phyloP scores from a whole-genome alignment of 75 land plant genomes.

The Selaginella moellendorffii region DNA sequence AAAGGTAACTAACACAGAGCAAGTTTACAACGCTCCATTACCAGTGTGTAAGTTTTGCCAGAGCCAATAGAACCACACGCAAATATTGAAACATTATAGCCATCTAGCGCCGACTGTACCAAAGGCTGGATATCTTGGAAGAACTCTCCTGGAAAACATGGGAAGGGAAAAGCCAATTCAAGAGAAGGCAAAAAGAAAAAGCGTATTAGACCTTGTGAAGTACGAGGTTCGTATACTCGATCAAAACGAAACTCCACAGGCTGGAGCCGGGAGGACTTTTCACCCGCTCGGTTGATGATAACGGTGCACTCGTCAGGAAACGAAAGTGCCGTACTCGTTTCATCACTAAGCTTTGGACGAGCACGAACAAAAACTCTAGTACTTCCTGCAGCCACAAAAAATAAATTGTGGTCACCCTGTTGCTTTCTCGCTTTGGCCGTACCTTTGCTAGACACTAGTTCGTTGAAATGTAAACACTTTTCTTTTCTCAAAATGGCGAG shows the following conservation, averaged over 20 bases:
- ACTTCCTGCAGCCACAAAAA: neutral
- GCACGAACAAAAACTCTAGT: neutral
- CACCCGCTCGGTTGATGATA: neutral
- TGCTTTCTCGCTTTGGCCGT: neutral
- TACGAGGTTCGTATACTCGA: constrained; percentile 1
- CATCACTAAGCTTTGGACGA: neutral
- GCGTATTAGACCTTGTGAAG: constrained; percentile 1
- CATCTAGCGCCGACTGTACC: constrained; percentile 6
- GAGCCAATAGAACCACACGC: neutral
- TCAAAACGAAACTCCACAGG: constrained; percentile 7
- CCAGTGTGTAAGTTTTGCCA: constrained; percentile 6
- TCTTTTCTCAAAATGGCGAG: constrained; percentile 5
- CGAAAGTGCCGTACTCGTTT: neutral
- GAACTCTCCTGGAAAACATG: neutral
- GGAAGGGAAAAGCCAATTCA: neutral
- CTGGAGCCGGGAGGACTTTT: neutral
- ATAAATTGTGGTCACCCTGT: too few species aligned
- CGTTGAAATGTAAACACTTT: neutral
- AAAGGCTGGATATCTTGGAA: constrained; percentile 8
- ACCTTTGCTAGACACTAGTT: neutral
- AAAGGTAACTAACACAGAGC: neutral
- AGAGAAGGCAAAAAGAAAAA: neutral
- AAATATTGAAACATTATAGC: constrained; percentile 8
- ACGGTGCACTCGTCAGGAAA: constrained; percentile 5
- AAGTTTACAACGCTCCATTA: neutral